Base-by-base conservation (phyloP, 2,329 filamentous ascomycete species). In the Coniochaeta ligniaria region DNA sequence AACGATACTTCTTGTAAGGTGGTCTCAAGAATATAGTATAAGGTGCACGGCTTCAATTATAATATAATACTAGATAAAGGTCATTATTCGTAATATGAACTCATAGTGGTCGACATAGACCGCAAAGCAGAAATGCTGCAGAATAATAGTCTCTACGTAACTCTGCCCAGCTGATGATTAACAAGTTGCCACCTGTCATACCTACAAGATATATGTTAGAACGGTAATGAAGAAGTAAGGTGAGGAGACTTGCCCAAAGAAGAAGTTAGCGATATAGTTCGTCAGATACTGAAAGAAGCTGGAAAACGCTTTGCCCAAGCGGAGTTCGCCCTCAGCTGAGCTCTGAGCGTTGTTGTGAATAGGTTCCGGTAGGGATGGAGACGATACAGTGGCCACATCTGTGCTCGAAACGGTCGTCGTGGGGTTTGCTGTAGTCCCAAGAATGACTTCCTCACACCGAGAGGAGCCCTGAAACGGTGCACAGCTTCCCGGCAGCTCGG, bases 401-500 rank as follows among this genome's bases (percentile, higher is more conserved):
- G 50, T 55, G 6, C 11, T 33, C 17, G 38, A 5, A 2, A 41
- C 17, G 38, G 4, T 20, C 11, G 3, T n/a, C 17, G 38, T 41
- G 3, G 16, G 38, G 9, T 3, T 9, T 20, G 17, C 38, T n/a
- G 38, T n/a, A 9, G 38, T 41, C 17, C 7, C 28, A 52, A 31
- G 12, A 4, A 33, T 35, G 50, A 55, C 50, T 9, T 7, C 33
- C 24, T 55, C 26, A 22, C 50, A 55, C 2, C 17, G 2, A 2
- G 26, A 20, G 9, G 50, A 16, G 11, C 26, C 50, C 2, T 12
- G 26, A 26, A 55, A 55, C 16, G 50, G 50, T 26, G 50, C 50
- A 35, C 50, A 55, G 31, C 26, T 55, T n/a, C 60, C 60, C 16
- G 55, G 60, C 2, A 62, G 12, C 14, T 60, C 60, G 11, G 57